phyloP scores from a whole-genome alignment of 495 filamentous ascomycete genomes.

The Daldinia grandis region DNA sequence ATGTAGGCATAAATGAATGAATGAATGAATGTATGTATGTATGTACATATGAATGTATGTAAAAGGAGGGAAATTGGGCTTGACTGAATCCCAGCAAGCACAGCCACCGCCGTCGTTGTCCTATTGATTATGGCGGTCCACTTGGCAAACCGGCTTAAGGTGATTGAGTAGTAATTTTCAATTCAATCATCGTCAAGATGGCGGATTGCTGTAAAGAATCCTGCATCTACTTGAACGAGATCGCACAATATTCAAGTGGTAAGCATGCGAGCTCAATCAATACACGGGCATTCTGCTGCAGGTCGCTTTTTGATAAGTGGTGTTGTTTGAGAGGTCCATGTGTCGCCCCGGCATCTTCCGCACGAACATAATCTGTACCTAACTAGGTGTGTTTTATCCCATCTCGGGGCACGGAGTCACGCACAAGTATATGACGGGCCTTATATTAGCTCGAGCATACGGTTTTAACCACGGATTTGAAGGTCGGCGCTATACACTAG shows the following conservation, averaged over 20 bases:
- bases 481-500: slow-evolving; percentile 24
- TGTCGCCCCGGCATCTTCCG: background rate
- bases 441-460: too few species aligned
- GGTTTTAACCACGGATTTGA: slow-evolving; percentile 11
- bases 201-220: background rate
- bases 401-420: background rate
- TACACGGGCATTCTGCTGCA: background rate
- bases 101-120: slow-evolving; percentile 23
- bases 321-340: background rate
- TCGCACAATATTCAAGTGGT: background rate
- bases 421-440: background rate
- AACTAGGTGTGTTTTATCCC: too few species aligned
- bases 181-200: background rate
- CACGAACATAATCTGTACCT: too few species aligned
- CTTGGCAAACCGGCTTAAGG: background rate
- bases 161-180: background rate
- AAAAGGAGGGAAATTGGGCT: slow-evolving; percentile 14
- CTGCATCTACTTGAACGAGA: background rate
- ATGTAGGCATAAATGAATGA: too few species aligned
- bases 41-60: background rate
- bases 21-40: background rate
- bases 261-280: background rate
- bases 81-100: slow-evolving; percentile 18
- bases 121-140: slow-evolving; percentile 10
- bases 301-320: background rate